Conservation (phyloP, 768 basidiomycete species). For the Crepidotus variabilis region DNA sequence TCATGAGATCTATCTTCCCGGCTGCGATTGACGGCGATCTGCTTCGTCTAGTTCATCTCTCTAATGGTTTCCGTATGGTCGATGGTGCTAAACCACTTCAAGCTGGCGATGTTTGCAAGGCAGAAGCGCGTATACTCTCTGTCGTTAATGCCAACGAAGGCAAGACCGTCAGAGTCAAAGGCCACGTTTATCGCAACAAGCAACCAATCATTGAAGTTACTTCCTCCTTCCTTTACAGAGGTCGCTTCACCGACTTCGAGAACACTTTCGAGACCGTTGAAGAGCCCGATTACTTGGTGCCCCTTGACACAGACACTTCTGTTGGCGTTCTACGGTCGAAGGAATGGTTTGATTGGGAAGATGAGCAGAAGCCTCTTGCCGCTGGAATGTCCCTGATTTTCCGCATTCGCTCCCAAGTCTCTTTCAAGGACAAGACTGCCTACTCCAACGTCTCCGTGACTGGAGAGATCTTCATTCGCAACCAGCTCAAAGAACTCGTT, state of each 20-base stretch:
- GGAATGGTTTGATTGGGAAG: conserved; percentile 97
- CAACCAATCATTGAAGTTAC: conserved; percentile 88
- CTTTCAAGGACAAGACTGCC: conserved; percentile 88
- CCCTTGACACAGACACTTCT: conserved; percentile 68
- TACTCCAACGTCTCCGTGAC: conserved; percentile 77
- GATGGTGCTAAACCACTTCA: conserved; percentile 72
- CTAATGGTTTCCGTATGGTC: conserved; percentile 92
- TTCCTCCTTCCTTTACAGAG: conserved; percentile 96
- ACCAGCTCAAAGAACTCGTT: conserved; percentile 83
- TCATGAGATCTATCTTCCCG: conserved; percentile 99
- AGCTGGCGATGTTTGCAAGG: conserved; percentile 87
- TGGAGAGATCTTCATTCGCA: conserved; percentile 84
- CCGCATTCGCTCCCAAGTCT: conserved; percentile 81
- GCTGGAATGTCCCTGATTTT: conserved; percentile 86
- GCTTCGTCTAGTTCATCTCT: conserved; percentile 93
- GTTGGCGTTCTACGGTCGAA: conserved; percentile 93
- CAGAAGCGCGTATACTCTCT: conserved; percentile 84
- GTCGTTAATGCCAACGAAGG: conserved; percentile 89
- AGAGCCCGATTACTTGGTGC: conserved; percentile 84
- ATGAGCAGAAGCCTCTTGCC: conserved; percentile 70
- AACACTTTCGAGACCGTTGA: conserved; percentile 94
- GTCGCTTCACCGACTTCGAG: conserved; percentile 87
- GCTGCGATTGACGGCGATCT: conserved; percentile 87
- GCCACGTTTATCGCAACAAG: conserved; percentile 71
- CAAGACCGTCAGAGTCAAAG: conserved; percentile 90